These are phyloP conservation scores for Dioscorea zingiberensis DNA, from an alignment of 106 monocot species.

Conservation along the genomic window DNA sequence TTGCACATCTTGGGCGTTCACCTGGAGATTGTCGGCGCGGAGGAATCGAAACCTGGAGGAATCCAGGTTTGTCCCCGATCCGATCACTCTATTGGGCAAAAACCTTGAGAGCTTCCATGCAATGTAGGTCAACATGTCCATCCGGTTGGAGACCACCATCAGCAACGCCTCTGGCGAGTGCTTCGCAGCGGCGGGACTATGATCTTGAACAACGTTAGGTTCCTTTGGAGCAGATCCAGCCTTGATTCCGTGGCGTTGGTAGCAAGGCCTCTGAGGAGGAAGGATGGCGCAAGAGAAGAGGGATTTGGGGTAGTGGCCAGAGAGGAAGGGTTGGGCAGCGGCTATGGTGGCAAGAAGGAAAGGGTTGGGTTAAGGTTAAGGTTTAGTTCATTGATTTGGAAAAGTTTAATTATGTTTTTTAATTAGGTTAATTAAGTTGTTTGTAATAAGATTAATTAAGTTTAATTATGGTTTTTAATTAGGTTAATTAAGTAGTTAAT, in stretches of 20 bases:
- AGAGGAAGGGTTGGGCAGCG: too few relatives aligned
- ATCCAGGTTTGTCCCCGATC: conserved; percentile 87
- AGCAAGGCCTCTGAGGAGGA: conserved; percentile 33
- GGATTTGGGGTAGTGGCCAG: too few relatives aligned
- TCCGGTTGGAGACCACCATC: conserved; percentile 70
- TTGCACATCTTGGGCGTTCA: conserved; percentile 65
- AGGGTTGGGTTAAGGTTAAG: too few relatives aligned
- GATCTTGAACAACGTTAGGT: conserved; percentile 42
- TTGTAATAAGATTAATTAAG: too few relatives aligned
- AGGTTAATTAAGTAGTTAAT: too few relatives aligned
- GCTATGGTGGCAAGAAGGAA: too few relatives aligned
- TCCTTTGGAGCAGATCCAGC: conserved; percentile 52
- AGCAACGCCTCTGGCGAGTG: conserved; percentile 51
- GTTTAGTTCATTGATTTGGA: too few relatives aligned
- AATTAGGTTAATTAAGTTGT: too few relatives aligned
- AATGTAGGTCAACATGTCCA: conserved; percentile 75
- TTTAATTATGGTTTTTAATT: too few relatives aligned
- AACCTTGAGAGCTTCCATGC: conserved; percentile 91
- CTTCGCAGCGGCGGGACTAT: conserved; percentile 61
- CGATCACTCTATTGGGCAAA: conserved; percentile 70
- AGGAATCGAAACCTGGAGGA: conserved; percentile 74
- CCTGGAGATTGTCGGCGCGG: conserved; percentile 68
- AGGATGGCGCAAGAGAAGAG: too few relatives aligned
- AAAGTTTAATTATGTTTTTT: too few relatives aligned
- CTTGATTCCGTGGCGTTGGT: conserved; percentile 54